A percentile compares a stretch with the other conserved stretches of the same genome.
Evolutionary conservation across 805 yeast species (phyloP).

Genomic region (Alloascoidea africana): DNA sequence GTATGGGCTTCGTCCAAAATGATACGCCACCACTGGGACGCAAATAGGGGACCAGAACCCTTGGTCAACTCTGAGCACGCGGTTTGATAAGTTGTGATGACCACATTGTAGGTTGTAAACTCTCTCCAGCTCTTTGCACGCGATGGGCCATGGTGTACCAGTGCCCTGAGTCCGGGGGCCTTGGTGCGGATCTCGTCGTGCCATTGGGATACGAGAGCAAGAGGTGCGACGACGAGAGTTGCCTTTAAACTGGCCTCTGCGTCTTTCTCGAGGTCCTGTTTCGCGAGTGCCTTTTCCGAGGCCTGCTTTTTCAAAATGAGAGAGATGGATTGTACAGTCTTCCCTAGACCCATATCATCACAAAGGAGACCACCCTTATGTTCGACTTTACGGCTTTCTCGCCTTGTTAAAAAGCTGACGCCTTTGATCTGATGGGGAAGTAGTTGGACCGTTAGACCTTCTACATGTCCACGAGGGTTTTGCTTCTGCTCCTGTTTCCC

Average conservation of each 20-base stretch:
- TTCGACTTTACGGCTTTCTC: conserved; percentile 18
- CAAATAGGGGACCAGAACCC: conserved; percentile 13
- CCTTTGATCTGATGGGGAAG: conserved; percentile 34
- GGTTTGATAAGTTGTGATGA: conserved; percentile 19
- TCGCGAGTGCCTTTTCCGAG: conserved; percentile 4
- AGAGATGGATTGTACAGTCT: conserved; percentile 67
- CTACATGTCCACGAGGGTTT: conserved; percentile 14
- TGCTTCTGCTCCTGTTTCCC: background rate
- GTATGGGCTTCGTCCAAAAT: conserved; percentile 53
- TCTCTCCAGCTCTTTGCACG: conserved; percentile 9
- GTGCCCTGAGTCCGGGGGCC: conserved; percentile 19
- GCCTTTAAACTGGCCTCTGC: conserved; percentile 10
- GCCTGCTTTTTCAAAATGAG: conserved; percentile 24
- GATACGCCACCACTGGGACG: conserved; percentile 32
- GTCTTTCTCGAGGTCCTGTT: conserved; percentile 1
- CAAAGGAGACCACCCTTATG: conserved; percentile 50
- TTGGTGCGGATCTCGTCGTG: conserved; percentile 19
- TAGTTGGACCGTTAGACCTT: conserved; percentile 23
- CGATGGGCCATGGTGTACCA: conserved; percentile 18
- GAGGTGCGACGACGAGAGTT: conserved; percentile 27
- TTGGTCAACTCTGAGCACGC: conserved; percentile 15
- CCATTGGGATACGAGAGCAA: conserved; percentile 28
- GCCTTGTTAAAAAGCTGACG: conserved; percentile 21
- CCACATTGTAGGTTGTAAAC: conserved; percentile 17
- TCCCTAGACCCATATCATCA: conserved; percentile 87